Evolutionary conservation across 192 early-diverging fungal genomes (phyloP).

Genomic region (Coemansia sp.): DNA sequence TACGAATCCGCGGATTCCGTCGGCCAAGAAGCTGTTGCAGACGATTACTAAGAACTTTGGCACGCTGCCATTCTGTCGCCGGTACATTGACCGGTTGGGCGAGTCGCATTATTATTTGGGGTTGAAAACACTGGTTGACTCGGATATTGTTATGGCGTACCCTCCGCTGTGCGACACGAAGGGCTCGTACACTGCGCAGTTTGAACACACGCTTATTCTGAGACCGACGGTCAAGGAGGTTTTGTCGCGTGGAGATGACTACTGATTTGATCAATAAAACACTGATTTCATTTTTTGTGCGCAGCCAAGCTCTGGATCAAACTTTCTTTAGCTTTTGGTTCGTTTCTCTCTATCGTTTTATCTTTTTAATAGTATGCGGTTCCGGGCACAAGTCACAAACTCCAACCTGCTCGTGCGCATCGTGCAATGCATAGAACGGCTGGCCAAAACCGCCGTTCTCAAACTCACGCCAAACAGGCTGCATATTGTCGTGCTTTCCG

Average conservation of each 20-base stretch:
- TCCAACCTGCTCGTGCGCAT: slow-evolving; percentile 28
- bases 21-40: slow-evolving; percentile 45
- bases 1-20: slow-evolving; percentile 14
- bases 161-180: slow-evolving; percentile 84
- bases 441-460: slow-evolving; percentile 65
- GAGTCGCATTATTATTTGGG: slow-evolving; percentile 88
- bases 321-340: too few species aligned
- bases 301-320: slow-evolving; percentile 1
- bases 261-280: slow-evolving; percentile 28
- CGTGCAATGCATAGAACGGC: slow-evolving; percentile 65
- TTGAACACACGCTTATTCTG: slow-evolving; percentile 91
- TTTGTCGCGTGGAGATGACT: slow-evolving; percentile 71
- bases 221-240: slow-evolving; percentile 90
- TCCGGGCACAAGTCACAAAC: slow-evolving; percentile 3
- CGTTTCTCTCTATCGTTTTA: neutral
- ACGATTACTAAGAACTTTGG: slow-evolving; percentile 84
- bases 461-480: slow-evolving; percentile 64
- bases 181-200: slow-evolving; percentile 94
- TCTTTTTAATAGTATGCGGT: neutral
- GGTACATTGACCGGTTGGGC: slow-evolving; percentile 92
- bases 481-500: slow-evolving; percentile 65
- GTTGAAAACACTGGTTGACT: slow-evolving; percentile 81
- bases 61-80: slow-evolving; percentile 90
- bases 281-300: slow-evolving; percentile 4
- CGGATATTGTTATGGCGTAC: slow-evolving; percentile 78